phyloP scores from a whole-genome alignment of 176 grass and related monocot species.

The Zea luxurians region DNA sequence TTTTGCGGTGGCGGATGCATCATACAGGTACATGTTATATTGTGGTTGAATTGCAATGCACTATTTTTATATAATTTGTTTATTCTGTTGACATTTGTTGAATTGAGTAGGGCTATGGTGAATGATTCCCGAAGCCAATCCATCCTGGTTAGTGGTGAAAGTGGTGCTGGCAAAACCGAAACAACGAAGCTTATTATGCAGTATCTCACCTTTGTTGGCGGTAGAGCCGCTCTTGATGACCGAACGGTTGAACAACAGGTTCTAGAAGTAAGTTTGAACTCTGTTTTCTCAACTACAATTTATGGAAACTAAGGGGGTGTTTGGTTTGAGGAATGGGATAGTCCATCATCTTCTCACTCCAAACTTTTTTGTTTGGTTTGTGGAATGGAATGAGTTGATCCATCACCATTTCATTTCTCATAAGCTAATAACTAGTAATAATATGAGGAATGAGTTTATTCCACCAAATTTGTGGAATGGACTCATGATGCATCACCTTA shows the following conservation, averaged over 20 bases:
- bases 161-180: slow-evolving; percentile 97
- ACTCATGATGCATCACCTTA: no score
- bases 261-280: slow-evolving; percentile 72
- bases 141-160: slow-evolving; percentile 98
- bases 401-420: no score
- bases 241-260: slow-evolving; percentile 94
- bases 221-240: slow-evolving; percentile 82
- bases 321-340: no score
- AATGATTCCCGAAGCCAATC: slow-evolving; percentile 81
- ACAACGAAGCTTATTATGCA: slow-evolving; percentile 99
- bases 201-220: slow-evolving; percentile 92
- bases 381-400: no score
- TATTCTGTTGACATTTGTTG: slow-evolving; percentile 23
- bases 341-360: no score
- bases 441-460: no score
- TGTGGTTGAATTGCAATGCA: slow-evolving; percentile 23
- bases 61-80: slow-evolving; percentile 2
- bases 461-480: no score
- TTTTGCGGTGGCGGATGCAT: slow-evolving; percentile 93
- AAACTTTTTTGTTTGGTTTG: no score
- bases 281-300: slow-evolving; percentile 29
- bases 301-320: slow-evolving; percentile 2
- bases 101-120: slow-evolving; percentile 81
- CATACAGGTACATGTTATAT: slow-evolving; percentile 69
- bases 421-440: no score